Evolutionary conservation across 768 basidiomycete genomes (phyloP), one percentile per base, ranked within the genome.

Genomic region (Serendipita sp.): DNA sequence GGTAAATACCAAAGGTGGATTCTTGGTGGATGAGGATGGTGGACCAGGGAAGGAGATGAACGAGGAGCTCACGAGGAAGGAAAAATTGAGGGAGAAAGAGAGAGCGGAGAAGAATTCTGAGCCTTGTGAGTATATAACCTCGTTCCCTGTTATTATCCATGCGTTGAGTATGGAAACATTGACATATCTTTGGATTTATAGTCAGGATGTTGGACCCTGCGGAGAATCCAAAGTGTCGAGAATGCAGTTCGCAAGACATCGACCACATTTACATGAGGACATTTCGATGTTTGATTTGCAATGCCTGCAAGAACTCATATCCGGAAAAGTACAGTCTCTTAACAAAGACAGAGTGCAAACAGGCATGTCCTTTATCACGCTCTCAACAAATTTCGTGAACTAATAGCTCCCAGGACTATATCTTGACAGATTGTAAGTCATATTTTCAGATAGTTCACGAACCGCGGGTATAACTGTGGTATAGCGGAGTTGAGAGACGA

Each of bases 281-380:
- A 36, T 98, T 98, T 71, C 80, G 84, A 28, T 87, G 87, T 72
- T 74, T 84, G 15, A 89, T 98, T 0, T 99, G 96, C 76, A 86
- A 88, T 70, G 82, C 80, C 66, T 97, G 94, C 74, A 92, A 94
- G 77, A 85, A 93, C 70, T 84, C 86, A 66, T 80, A 83, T 64
- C 90, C 93, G 4, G 94, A 97, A 70, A 90, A 86, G 74, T 99
- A 96, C 72, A 90, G 91, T 72, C 78, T 99, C 4, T 74, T 99
- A 65, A 99, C 96, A 3, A 99, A 99, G 77, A 97, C 96, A 0
- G 96, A 99, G 75, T 98, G 95, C 74, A 96, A 94, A 75, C 88
- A 91, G 78, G 91, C 88, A 68, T 48, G 82, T 54, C 32, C 16
- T 13, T 41, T 41, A 41, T n/a, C 30, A n/a, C 13, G 35, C 71